Evolutionary conservation across 2,329 filamentous ascomycete genomes (phyloP).

Genomic region (Geoglossum cookeanum): DNA sequence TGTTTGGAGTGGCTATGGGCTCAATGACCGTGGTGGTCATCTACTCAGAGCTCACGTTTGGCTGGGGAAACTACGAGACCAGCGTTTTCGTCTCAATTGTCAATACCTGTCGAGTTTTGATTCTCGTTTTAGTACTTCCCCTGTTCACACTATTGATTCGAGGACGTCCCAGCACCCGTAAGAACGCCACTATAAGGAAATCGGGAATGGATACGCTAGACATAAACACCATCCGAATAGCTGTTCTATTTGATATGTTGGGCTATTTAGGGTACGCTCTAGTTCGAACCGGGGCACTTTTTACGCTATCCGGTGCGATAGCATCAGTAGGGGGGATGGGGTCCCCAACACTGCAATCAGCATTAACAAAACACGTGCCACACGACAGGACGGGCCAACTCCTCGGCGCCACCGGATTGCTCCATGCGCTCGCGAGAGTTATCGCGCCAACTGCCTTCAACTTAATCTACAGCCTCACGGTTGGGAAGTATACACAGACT

Average conservation of each 20-base stretch:
- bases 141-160: slow-evolving; percentile 59
- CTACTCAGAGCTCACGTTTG: slow-evolving; percentile 63
- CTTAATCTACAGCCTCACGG: slow-evolving; percentile 65
- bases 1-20: slow-evolving; percentile 69
- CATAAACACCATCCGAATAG: slow-evolving; percentile 52
- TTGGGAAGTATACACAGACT: slow-evolving; percentile 57
- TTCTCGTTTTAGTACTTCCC: slow-evolving; percentile 59
- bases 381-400: slow-evolving; percentile 64
- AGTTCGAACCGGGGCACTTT: slow-evolving; percentile 39
- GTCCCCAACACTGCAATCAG: slow-evolving; percentile 64
- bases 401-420: slow-evolving; percentile 69
- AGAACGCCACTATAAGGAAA: slow-evolving; percentile 15
- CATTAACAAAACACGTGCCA: slow-evolving; percentile 80
- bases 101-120: slow-evolving; percentile 55
- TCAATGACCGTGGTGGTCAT: slow-evolving; percentile 64
- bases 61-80: slow-evolving; percentile 65
- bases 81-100: slow-evolving; percentile 65
- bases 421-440: slow-evolving; percentile 67
- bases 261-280: slow-evolving; percentile 61
- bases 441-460: slow-evolving; percentile 70
- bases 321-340: slow-evolving; percentile 69
- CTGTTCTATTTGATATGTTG: slow-evolving; percentile 55
- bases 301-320: slow-evolving; percentile 52
- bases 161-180: slow-evolving; percentile 23
- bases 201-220: slow-evolving; percentile 63